Conservation (phyloP, 495 filamentous ascomycete genomes). For the Penicillium arizonense region DNA sequence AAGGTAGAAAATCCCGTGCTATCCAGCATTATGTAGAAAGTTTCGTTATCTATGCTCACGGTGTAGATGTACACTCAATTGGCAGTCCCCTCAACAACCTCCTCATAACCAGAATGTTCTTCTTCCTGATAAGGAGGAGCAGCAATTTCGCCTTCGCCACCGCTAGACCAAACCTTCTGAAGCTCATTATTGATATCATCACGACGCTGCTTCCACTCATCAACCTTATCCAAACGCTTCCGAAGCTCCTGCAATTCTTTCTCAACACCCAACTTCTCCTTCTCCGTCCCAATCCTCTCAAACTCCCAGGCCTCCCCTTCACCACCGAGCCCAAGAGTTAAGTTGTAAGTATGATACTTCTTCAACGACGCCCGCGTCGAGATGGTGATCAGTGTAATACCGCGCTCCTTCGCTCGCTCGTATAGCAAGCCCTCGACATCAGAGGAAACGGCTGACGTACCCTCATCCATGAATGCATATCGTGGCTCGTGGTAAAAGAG, state of each 20-base stretch:
- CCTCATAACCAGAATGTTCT: slow-evolving; percentile 10
- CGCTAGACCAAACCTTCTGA: slow-evolving; percentile 56
- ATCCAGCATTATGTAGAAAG: too few species aligned
- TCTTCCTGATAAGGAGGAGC: slow-evolving; percentile 38
- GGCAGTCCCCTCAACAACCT: slow-evolving; percentile 9
- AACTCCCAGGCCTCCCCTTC: slow-evolving; percentile 74
- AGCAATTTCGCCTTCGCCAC: slow-evolving; percentile 41
- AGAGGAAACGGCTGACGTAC: slow-evolving; percentile 86
- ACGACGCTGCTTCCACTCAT: slow-evolving; percentile 75
- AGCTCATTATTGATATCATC: slow-evolving; percentile 73
- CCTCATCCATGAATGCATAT: slow-evolving; percentile 94
- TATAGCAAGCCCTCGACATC: slow-evolving; percentile 96
- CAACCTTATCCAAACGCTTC: slow-evolving; percentile 75
- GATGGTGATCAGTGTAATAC: slow-evolving; percentile 92
- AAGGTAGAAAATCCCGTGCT: too few species aligned
- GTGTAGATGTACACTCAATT: slow-evolving; percentile 4
- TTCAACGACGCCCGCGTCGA: slow-evolving; percentile 90
- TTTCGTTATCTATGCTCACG: not conserved
- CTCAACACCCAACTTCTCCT: slow-evolving; percentile 88
- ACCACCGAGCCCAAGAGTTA: slow-evolving; percentile 74
- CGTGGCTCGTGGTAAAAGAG: slow-evolving; percentile 92
- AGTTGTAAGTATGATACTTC: slow-evolving; percentile 88
- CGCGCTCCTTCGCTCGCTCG: slow-evolving; percentile 84
- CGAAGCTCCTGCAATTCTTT: slow-evolving; percentile 81
- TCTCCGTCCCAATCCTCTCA: slow-evolving; percentile 86